Conservation (phyloP, 108 stramenopile species). For the Skeletonema menzelii region DNA sequence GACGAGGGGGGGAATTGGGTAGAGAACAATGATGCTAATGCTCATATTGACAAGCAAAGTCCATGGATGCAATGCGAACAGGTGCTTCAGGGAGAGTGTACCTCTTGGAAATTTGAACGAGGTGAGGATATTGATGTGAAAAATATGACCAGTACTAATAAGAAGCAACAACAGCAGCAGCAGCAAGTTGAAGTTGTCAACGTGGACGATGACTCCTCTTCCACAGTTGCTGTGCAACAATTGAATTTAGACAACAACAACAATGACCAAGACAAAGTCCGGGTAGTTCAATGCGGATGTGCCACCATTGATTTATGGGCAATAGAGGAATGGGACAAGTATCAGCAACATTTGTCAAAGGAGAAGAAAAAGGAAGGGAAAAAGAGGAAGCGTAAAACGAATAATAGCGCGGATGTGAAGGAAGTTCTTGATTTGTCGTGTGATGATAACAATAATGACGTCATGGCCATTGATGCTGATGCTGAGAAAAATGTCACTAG, state of each 20-base stretch:
- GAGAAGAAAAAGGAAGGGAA: slow-evolving; percentile 32
- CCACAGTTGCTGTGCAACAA: background rate
- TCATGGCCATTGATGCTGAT: background rate
- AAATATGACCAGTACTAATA: slow-evolving; percentile 1
- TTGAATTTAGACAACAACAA: background rate
- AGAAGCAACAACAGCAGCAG: slow-evolving; percentile 3
- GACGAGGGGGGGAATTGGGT: background rate
- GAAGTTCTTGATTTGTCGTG: background rate
- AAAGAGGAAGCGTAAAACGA: slow-evolving; percentile 17
- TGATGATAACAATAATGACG: background rate
- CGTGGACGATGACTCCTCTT: slow-evolving; percentile 8
- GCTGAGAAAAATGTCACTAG: slow-evolving; percentile 4
- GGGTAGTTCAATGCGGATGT: slow-evolving; percentile 31
- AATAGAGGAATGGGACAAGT: slow-evolving; percentile 11
- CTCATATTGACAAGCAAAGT: slow-evolving; percentile 12
- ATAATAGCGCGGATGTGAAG: background rate
- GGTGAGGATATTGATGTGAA: background rate
- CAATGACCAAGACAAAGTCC: background rate
- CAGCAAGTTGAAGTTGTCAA: slow-evolving; percentile 3
- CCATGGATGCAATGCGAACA: slow-evolving; percentile 59
- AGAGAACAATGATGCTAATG: slow-evolving; percentile 1
- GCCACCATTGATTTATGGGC: slow-evolving; percentile 36
- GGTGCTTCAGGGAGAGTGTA: slow-evolving; percentile 4
- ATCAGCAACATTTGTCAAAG: slow-evolving; percentile 8
- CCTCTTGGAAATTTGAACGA: background rate